Evolutionary conservation across 352 stramenopile genomes (phyloP).

Genomic region (Peronospora destructor): DNA sequence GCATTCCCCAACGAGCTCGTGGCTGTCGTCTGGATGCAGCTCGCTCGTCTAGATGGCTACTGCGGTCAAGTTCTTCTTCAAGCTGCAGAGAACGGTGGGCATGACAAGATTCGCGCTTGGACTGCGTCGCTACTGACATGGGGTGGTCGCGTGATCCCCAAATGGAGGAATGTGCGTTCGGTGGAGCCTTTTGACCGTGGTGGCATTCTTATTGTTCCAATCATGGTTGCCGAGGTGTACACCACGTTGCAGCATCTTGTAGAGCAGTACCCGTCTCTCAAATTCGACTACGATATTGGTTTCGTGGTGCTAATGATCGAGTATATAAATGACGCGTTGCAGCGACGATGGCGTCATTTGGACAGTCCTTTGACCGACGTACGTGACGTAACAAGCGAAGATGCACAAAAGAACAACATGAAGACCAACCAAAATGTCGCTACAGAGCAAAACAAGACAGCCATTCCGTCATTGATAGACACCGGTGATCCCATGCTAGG

Average conservation of each 20-base stretch:
- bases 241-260: conserved; percentile 41
- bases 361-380: conserved; percentile 26
- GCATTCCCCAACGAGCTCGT: conserved; percentile 62
- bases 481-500: conserved; percentile 37
- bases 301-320: conserved; percentile 71
- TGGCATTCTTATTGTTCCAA: conserved; percentile 56
- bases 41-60: conserved; percentile 73
- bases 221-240: conserved; percentile 52
- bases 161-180: conserved; percentile 30
- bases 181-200: conserved; percentile 63
- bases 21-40: conserved; percentile 75
- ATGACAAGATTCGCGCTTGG: conserved; percentile 80
- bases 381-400: conserved; percentile 1
- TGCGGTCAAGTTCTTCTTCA: conserved; percentile 78
- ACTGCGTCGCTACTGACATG: conserved; percentile 65
- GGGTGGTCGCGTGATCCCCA: conserved; percentile 44
- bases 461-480: conserved; percentile 29
- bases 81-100: conserved; percentile 58
- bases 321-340: conserved; percentile 63
- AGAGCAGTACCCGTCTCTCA: conserved; percentile 51
- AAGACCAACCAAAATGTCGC: neutral
- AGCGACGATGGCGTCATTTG: conserved; percentile 41
- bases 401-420: conserved; percentile 7
- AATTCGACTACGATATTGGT: conserved; percentile 70
- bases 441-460: conserved; percentile 6